Evolutionary conservation across 768 basidiomycete species (phyloP).

Genomic region (Solioccasus polychromus): DNA sequence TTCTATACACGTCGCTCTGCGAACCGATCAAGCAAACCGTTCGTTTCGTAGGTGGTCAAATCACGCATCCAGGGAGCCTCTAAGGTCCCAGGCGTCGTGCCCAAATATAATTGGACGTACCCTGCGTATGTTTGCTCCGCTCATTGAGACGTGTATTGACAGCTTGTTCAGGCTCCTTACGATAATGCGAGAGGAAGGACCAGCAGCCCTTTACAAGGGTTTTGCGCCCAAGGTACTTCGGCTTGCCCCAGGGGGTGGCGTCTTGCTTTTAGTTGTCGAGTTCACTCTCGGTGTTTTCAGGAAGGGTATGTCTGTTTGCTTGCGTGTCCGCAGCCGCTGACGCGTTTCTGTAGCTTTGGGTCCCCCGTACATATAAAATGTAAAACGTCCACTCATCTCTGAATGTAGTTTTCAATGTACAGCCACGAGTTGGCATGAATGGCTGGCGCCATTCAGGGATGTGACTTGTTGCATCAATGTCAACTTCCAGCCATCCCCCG

Average conservation of each 20-base stretch:
- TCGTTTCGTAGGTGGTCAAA: conserved; percentile 74
- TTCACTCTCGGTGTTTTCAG: conserved; percentile 78
- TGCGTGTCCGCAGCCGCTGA: conserved; percentile 1
- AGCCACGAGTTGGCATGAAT: conserved; percentile 16
- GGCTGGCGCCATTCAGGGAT: conserved; percentile 22
- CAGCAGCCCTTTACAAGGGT: conserved; percentile 87
- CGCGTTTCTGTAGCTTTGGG: conserved; percentile 20
- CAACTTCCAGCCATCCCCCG: conserved; percentile 21
- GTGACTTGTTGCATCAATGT: conserved; percentile 17
- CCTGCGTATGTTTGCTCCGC: conserved; percentile 51
- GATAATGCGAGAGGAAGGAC: conserved; percentile 85
- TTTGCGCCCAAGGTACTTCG: conserved; percentile 95
- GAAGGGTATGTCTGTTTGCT: conserved; percentile 42
- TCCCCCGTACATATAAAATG: conserved; percentile 31
- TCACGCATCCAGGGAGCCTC: conserved; percentile 85
- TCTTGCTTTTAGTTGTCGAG: conserved; percentile 91
- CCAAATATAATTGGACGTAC: conserved; percentile 95
- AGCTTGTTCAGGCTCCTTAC: conserved; percentile 48
- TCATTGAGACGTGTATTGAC: neutral
- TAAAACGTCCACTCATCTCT: neutral
- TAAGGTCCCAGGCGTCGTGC: conserved; percentile 62
- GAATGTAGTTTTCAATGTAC: conserved; percentile 1
- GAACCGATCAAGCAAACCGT: neutral
- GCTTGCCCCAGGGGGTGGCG: conserved; percentile 93
- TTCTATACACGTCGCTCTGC: neutral